Conservation (phyloP, 1,284 basidiomycete species). For the Sanghuangporus weigelae region DNA sequence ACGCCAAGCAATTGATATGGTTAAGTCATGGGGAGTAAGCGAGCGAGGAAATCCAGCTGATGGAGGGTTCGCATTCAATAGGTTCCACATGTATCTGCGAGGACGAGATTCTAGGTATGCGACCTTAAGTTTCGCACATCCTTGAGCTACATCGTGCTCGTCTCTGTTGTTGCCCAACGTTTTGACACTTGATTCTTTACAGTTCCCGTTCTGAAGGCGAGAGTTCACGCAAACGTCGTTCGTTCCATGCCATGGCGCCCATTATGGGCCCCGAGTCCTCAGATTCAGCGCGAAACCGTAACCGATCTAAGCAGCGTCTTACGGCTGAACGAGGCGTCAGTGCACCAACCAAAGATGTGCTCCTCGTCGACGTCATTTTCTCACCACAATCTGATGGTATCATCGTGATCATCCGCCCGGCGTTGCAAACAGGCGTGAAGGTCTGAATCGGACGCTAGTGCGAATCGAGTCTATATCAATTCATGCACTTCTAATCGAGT, state of each 20-base stretch:
- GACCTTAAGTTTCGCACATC: not conserved
- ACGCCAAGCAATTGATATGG: constrained; percentile 61
- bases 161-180: constrained; percentile 1
- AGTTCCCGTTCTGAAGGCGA: not conserved
- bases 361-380: constrained; percentile 70
- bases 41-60: constrained; percentile 76
- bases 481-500: not conserved
- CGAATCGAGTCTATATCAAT: not conserved
- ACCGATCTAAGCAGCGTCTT: not conserved
- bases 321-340: constrained; percentile 3
- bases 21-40: constrained; percentile 79
- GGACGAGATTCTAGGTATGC: constrained; percentile 57
- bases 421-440: not conserved
- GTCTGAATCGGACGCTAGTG: not conserved
- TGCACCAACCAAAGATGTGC: constrained; percentile 24
- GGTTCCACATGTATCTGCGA: constrained; percentile 48
- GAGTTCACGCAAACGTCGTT: not conserved
- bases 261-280: not conserved
- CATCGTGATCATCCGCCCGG: constrained; percentile 60
- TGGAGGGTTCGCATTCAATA: constrained; percentile 74
- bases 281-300: not conserved
- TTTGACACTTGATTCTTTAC: not conserved
- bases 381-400: constrained; percentile 77
- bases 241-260: not conserved
- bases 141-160: not conserved